A percentile compares a stretch with the other conserved stretches of the same genome.
Evolutionary conservation across 495 filamentous ascomycete genomes (phyloP).

Genomic region (Astrothelium macrocarpum): DNA sequence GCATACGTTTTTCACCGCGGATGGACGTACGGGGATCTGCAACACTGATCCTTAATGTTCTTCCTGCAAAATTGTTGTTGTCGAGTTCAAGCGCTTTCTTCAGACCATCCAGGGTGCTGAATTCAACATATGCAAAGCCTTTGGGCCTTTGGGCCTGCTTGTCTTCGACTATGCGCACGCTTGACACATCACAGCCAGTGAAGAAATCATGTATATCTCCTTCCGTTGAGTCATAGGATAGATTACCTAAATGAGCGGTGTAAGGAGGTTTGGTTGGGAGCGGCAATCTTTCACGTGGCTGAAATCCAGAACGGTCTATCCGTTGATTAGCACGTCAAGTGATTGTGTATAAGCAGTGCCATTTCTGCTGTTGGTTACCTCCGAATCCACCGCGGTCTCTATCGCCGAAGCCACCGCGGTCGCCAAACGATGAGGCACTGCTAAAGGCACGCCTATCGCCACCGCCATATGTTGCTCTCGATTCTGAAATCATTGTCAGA

Average conservation of each 20-base stretch:
- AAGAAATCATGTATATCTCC: constrained; percentile 80
- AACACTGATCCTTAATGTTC: constrained; percentile 78
- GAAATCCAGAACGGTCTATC: constrained; percentile 17
- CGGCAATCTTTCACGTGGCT: constrained; percentile 66
- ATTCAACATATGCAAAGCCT: constrained; percentile 97
- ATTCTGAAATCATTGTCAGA: background rate
- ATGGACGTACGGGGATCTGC: constrained; percentile 67
- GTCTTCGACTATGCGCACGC: constrained; percentile 91
- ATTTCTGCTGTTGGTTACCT: background rate
- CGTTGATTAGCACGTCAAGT: background rate
- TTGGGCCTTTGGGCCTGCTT: constrained; percentile 84
- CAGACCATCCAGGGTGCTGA: constrained; percentile 75
- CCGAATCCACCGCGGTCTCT: background rate
- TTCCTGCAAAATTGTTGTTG: constrained; percentile 68
- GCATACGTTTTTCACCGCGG: background rate
- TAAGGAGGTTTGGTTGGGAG: constrained; percentile 85
- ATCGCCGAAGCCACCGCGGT: background rate
- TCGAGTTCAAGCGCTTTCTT: constrained; percentile 82
- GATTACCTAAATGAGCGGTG: constrained; percentile 91
- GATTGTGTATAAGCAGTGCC: too few relatives aligned
- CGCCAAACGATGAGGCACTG: background rate
- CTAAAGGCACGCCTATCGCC: constrained; percentile 13
- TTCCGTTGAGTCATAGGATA: constrained; percentile 82
- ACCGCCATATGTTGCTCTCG: background rate
- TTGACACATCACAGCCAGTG: constrained; percentile 68